Evolutionary conservation across 2,329 filamentous ascomycete genomes (phyloP).

Genomic region (Colletotrichum musae): DNA sequence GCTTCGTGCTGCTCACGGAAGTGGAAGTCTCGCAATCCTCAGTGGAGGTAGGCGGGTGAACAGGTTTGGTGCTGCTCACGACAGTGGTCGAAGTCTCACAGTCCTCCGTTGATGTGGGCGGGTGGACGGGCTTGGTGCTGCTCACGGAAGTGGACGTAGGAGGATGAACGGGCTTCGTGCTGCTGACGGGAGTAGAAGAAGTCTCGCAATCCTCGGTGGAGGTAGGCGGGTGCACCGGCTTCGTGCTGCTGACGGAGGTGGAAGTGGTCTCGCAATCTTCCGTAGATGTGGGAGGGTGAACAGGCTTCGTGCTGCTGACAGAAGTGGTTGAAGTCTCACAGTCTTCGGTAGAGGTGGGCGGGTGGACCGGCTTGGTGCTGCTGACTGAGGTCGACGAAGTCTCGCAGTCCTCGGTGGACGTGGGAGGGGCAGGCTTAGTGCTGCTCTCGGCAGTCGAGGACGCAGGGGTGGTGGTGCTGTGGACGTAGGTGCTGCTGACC

Average conservation of each 20-base stretch:
- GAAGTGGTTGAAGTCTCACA: slow-evolving; percentile 1
- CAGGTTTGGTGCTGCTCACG: slow-evolving; percentile 18
- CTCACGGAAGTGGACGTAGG: slow-evolving; percentile 11
- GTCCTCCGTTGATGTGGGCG: slow-evolving; percentile 10
- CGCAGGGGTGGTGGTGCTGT: not conserved
- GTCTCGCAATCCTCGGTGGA: slow-evolving; percentile 5
- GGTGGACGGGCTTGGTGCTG: slow-evolving; percentile 18
- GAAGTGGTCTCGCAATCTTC: not conserved
- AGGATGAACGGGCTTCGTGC: not conserved
- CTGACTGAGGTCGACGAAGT: not conserved
- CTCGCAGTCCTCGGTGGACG: slow-evolving; percentile 1
- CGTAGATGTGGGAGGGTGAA: not conserved
- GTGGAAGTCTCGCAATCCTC: slow-evolving; percentile 5
- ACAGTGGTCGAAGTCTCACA: not conserved
- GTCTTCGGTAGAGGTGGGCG: not conserved
- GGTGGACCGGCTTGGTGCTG: slow-evolving; percentile 12
- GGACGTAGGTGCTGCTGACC: slow-evolving; percentile 19
- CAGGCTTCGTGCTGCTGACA: slow-evolving; percentile 23
- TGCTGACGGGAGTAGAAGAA: not conserved
- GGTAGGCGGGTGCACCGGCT: slow-evolving; percentile 1
- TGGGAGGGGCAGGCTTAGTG: slow-evolving; percentile 12
- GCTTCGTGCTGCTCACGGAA: not conserved
- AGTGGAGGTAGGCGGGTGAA: not conserved
- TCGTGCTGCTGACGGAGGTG: slow-evolving; percentile 10
- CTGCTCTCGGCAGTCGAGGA: slow-evolving; percentile 11